Base-by-base conservation (phyloP, 768 basidiomycete species). In the Cystobasidium onofrii region DNA sequence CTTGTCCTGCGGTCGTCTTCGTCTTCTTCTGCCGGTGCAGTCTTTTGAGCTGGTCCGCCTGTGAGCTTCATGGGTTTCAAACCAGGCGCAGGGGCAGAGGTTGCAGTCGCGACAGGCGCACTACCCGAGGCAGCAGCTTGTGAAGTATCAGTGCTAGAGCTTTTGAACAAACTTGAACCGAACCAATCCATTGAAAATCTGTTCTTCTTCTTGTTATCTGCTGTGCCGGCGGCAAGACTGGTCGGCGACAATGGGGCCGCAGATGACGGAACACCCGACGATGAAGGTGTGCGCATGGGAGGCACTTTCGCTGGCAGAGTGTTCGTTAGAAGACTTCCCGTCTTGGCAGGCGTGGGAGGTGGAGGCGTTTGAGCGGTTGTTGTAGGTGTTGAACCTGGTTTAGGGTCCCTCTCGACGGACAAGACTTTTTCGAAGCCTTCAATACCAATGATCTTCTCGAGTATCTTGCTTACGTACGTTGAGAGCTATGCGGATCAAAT, bases 381-480 rank as follows among this genome's bases (percentile, higher is more conserved):
- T 50, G 69, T 60, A 63, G 74, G 43, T 12, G 57, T 60, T 31
- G 29, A 55, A 18, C 60, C 61, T 18, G 54, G 77, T 23, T 75
- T 66, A 34, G 71, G 39, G 15, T 77, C 75, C 34, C 75, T 77
- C 69, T 97, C 94, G 55, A 87, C 88, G n/a, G 94, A 90, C 41
- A 97, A 86, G 69, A 98, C 90, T 78, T 95, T 92, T 81, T 98
- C 95, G 82, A 95, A 97, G 27, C 93, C 93, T 81, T 96, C 94
- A 81, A 94, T 90, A 0, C 90, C 86, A 78, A 97, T 95, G 80
- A 98, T 96, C 55, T 94, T 87, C 83, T 98, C 95, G 78, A 98
- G 90, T 77, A 98, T 98, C 85, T 97, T 98, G 57, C 91, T 92
- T 2, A 94, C 92, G 79, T 98, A 98, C 46, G 97, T 82, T 20